Base-by-base conservation (phyloP, 2,329 filamentous ascomycete species). In the Fonsecaea pedrosoi region DNA sequence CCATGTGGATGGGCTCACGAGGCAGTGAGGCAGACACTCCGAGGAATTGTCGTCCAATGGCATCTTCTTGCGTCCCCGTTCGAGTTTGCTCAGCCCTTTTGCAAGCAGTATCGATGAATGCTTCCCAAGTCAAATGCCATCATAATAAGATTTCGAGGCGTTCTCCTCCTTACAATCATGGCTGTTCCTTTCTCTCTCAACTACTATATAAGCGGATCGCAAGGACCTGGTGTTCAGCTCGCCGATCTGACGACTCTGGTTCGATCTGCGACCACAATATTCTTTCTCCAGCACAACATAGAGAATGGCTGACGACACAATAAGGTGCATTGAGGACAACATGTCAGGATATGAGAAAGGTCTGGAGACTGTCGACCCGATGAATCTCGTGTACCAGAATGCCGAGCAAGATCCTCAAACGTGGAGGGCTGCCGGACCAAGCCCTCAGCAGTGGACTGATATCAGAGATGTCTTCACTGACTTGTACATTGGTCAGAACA, bases 381-480 rank as follows among this genome's bases (percentile, higher is more conserved):
- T 37, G 34, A 45, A 30, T 10, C 9, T 21, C 12, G 18, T n/a
- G 34, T 12, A 21, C 3, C 60, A 62, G 0, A 15, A 48, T n/a
- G 21, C 18, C 6, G 50, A 42, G 25, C 48, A 25, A 12, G 34
- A 38, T 12, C 45, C 60, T 21, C 34, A 53, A n/a, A 38, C 59
- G 7, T 62, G 58, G 58, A 65, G 59, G 18, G n/a, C 42, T 15
- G 54, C 58, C 15, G 67, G 61, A 9, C 69, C 69, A 3, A 68
- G 48, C 7, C 59, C 50, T 15, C 61, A 66, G 32, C 61, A 70
- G 40, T 71, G 69, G 69, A 38, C 13, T 18, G 54, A 65, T 6
- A 69, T 71, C 60, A 71, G 68, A 54, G 57, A 65, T 35, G 54
- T 65, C 34, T 71, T 71, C 60, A 66, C 59, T 8, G 55, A 66